Conservation (phyloP, 2,329 filamentous ascomycete species). For the Waltergamsia citrina region DNA sequence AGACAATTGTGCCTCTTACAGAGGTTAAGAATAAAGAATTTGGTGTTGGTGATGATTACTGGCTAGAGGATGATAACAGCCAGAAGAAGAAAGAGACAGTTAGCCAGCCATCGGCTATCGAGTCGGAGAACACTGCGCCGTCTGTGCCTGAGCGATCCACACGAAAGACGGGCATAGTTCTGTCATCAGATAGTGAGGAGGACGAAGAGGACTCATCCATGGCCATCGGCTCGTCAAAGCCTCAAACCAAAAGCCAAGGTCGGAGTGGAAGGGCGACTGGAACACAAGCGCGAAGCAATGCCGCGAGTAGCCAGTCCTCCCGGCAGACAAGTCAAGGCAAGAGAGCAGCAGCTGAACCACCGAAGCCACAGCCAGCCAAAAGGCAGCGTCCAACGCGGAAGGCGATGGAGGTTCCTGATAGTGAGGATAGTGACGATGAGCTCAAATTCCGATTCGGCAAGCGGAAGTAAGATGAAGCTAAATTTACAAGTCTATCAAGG, state of each 20-base stretch:
- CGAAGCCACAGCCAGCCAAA: constrained; percentile 19
- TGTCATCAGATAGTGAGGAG: constrained; percentile 27
- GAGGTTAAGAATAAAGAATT: constrained; percentile 63
- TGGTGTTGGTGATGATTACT: constrained; percentile 69
- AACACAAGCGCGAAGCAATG: background rate
- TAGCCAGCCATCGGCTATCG: constrained; percentile 13
- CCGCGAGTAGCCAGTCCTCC: constrained; percentile 16
- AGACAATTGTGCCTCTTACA: constrained; percentile 60
- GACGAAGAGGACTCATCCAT: constrained; percentile 13
- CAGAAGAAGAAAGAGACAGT: constrained; percentile 18
- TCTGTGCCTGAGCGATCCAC: constrained; percentile 5
- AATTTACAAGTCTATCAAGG: constrained; percentile 11
- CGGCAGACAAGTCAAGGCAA: constrained; percentile 18
- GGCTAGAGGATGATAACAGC: constrained; percentile 46
- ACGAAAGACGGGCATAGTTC: constrained; percentile 12
- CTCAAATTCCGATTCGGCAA: constrained; percentile 47
- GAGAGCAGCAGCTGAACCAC: constrained; percentile 19
- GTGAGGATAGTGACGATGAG: constrained; percentile 45
- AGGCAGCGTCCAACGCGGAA: constrained; percentile 14
- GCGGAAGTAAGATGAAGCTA: constrained; percentile 17
- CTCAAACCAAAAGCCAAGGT: background rate
- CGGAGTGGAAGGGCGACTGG: background rate
- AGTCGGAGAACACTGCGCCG: constrained; percentile 7
- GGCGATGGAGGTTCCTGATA: constrained; percentile 23
- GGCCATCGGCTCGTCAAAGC: background rate